Evolutionary conservation across 441 rosid genomes (phyloP).

Genomic region (Euphorbia celastroides): DNA sequence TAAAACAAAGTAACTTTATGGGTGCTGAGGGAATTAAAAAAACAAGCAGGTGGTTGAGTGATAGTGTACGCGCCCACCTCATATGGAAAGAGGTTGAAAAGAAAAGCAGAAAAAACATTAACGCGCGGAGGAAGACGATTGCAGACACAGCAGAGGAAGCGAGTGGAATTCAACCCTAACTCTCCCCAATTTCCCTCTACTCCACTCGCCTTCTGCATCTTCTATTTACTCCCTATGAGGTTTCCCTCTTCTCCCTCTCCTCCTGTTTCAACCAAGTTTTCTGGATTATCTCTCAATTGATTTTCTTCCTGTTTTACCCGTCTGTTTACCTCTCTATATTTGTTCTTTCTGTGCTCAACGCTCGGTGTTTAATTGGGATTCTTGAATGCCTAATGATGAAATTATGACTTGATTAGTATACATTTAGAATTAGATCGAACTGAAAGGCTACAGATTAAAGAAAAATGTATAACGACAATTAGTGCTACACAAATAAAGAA

Average conservation of each 20-base stretch:
- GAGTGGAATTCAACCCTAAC: slow-evolving; percentile 17
- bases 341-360: background rate
- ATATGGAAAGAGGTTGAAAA: background rate
- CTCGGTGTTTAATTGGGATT: too few relatives aligned
- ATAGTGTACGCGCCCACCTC: background rate
- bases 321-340: background rate
- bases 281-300: too few relatives aligned
- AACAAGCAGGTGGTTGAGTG: too few relatives aligned
- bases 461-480: too few relatives aligned
- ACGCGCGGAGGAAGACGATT: slow-evolving; percentile 20
- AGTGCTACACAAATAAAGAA: too few relatives aligned
- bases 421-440: background rate
- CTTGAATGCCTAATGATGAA: background rate
- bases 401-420: background rate
- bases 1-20: too few relatives aligned
- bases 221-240: background rate
- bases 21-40: too few relatives aligned
- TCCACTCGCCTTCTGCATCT: slow-evolving; percentile 3
- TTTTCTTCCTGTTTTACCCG: too few relatives aligned
- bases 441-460: background rate
- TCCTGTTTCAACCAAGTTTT: too few relatives aligned
- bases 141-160: slow-evolving; percentile 12
- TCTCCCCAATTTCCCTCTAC: background rate
- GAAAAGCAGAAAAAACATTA: background rate
- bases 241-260: background rate